Evolutionary conservation across 192 early-diverging fungal genomes (phyloP).

Genomic region (Linnemannia exigua): DNA sequence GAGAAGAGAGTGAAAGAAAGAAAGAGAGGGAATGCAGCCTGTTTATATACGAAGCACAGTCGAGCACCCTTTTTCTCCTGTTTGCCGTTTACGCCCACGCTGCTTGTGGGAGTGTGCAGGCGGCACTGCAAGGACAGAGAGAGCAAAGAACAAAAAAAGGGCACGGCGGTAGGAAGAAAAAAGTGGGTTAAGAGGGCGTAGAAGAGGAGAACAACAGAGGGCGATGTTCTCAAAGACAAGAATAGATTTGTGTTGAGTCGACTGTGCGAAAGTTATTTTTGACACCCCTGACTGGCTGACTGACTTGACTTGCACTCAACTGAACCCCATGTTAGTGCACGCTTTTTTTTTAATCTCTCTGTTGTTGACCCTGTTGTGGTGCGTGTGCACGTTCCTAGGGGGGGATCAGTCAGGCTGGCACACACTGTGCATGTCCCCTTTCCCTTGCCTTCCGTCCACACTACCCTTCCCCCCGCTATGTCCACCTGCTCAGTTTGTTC

Average conservation of each 20-base stretch:
- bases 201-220: neutral
- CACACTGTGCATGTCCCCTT: neutral
- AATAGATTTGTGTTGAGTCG: neutral
- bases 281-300: neutral
- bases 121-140: neutral
- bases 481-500: neutral
- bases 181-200: neutral
- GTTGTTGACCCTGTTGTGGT: neutral
- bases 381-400: neutral
- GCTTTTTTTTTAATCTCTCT: neutral
- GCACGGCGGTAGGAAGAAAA: neutral
- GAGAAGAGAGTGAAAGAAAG: neutral
- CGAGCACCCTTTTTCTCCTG: neutral
- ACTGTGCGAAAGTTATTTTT: neutral
- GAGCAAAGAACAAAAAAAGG: slow-evolving; percentile 13
- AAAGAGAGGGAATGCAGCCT: neutral
- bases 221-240: neutral
- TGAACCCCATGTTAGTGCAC: neutral
- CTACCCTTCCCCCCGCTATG: neutral
- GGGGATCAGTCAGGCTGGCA: neutral
- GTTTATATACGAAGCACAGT: neutral
- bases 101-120: neutral
- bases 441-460: neutral
- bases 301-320: no score
- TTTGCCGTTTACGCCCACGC: neutral